These are phyloP conservation scores for Kitagawia praeruptora DNA, from an alignment of 129 eudicot genomes.

Conservation along the genomic window DNA sequence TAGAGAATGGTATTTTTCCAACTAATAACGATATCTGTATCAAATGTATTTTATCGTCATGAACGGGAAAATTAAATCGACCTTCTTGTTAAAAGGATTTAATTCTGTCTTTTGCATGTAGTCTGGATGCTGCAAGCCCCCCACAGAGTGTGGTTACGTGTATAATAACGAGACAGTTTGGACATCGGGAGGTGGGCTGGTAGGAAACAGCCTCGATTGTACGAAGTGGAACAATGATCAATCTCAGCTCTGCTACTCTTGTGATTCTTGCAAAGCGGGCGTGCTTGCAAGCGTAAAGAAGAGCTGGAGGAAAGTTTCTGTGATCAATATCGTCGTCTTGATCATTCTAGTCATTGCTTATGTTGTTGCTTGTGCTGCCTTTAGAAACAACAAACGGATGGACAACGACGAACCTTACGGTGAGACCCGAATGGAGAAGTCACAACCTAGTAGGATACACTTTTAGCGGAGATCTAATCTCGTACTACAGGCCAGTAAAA, in stretches of 20 bases:
- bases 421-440: constrained; percentile 78
- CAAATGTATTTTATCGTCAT: neutral
- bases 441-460: constrained; percentile 75
- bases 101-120: constrained; percentile 13
- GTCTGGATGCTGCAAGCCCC: constrained; percentile 99
- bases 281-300: constrained; percentile 75
- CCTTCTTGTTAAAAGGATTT: neutral
- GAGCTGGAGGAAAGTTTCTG: constrained; percentile 95
- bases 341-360: constrained; percentile 72
- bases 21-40: neutral
- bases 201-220: constrained; percentile 47
- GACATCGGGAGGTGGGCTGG: constrained; percentile 43
- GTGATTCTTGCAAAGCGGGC: constrained; percentile 89
- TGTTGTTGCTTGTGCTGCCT: constrained; percentile 67
- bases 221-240: constrained; percentile 72
- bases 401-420: constrained; percentile 84
- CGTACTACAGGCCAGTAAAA: neutral
- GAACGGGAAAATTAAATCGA: neutral
- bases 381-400: constrained; percentile 75
- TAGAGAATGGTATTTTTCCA: neutral
- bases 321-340: constrained; percentile 66
- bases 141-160: constrained; percentile 76
- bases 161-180: constrained; percentile 71
- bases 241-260: constrained; percentile 56
- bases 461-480: constrained; percentile 27